Percentiles rank a stretch among this genome's conserved stretches.
These are phyloP conservation scores for Neofusicoccum laricinum DNA, from an alignment of 2,329 filamentous ascomycete genomes.

Conservation along the genomic window DNA sequence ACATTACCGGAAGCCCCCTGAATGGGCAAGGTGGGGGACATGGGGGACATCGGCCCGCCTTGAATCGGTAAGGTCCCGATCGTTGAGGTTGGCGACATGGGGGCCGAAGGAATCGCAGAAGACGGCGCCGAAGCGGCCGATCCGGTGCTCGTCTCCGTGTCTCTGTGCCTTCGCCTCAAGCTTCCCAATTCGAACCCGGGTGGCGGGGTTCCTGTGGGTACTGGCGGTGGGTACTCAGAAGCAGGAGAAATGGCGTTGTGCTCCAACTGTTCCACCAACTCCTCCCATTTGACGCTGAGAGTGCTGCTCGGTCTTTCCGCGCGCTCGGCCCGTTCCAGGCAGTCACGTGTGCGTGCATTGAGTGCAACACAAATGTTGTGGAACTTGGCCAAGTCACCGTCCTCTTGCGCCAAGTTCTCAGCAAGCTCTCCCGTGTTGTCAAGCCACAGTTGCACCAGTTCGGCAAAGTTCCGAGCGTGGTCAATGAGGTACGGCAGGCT, in stretches of 20 bases:
- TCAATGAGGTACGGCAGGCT: constrained; percentile 92
- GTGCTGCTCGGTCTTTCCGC: constrained; percentile 50
- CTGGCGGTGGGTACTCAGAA: constrained; percentile 19
- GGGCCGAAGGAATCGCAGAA: constrained; percentile 1
- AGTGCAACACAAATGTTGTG: constrained; percentile 49
- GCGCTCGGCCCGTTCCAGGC: constrained; percentile 50
- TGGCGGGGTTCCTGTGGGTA: constrained; percentile 23
- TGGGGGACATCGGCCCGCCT: constrained; percentile 11
- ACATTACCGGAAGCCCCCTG: constrained; percentile 2
- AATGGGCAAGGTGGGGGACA: constrained; percentile 5
- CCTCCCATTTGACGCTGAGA: constrained; percentile 51
- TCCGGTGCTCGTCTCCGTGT: constrained; percentile 15
- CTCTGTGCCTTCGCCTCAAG: constrained; percentile 21
- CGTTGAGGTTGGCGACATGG: constrained; percentile 13
- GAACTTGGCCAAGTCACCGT: constrained; percentile 49
- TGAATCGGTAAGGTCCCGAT: constrained; percentile 14
- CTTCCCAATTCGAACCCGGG: constrained; percentile 24
- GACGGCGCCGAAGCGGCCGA: constrained; percentile 11
- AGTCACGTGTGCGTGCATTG: constrained; percentile 48
- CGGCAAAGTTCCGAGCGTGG: constrained; percentile 78
- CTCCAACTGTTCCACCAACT: constrained; percentile 49
- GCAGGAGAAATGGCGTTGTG: constrained; percentile 23
- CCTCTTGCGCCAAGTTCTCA: constrained; percentile 35
- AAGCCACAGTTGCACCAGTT: constrained; percentile 77
- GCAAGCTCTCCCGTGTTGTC: constrained; percentile 47